A percentile compares a stretch with the other conserved stretches of the same genome.
phyloP scores from a whole-genome alignment of 805 yeast genomes.

The Komagataella kurtzmanii region DNA sequence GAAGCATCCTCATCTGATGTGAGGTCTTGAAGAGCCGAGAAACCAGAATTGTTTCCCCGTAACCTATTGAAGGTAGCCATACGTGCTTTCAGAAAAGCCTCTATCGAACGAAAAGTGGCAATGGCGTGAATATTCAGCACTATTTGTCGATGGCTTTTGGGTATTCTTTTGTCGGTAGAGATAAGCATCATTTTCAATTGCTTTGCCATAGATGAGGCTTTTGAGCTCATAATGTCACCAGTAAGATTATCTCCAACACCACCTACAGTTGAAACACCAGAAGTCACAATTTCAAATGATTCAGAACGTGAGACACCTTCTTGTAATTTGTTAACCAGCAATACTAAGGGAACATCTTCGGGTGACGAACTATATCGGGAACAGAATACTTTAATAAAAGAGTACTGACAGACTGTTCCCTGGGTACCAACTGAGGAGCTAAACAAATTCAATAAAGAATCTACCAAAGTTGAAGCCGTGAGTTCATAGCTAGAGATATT shows the following conservation, averaged over 20 bases:
- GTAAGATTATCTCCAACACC: slow-evolving; percentile 7
- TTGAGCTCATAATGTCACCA: slow-evolving; percentile 16
- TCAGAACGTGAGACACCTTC: slow-evolving; percentile 66
- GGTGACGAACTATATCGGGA: slow-evolving; percentile 14
- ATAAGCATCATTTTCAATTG: slow-evolving; percentile 50
- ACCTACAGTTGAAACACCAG: slow-evolving; percentile 19
- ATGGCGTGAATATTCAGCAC: slow-evolving; percentile 43
- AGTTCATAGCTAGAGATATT: slow-evolving; percentile 64
- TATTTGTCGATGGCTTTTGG: slow-evolving; percentile 13
- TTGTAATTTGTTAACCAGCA: slow-evolving; percentile 47
- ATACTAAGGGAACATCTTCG: slow-evolving; percentile 22
- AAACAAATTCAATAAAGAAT: slow-evolving; percentile 18
- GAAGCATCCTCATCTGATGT: slow-evolving; percentile 2
- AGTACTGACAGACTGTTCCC: slow-evolving; percentile 21
- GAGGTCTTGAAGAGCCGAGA: slow-evolving; percentile 10
- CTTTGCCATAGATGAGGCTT: slow-evolving; percentile 53
- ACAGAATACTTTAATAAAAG: slow-evolving; percentile 32
- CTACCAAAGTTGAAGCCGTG: slow-evolving; percentile 51
- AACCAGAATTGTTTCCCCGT: slow-evolving; percentile 7
- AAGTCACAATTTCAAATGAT: slow-evolving; percentile 46
- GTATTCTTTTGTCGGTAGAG: slow-evolving; percentile 19
- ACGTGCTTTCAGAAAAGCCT: slow-evolving; percentile 30
- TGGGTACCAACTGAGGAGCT: slow-evolving; percentile 11
- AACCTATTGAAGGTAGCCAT: slow-evolving; percentile 8
- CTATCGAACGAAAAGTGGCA: slow-evolving; percentile 42